phyloP scores from a whole-genome alignment of 805 yeast species.

The Suhomyces sp. region DNA sequence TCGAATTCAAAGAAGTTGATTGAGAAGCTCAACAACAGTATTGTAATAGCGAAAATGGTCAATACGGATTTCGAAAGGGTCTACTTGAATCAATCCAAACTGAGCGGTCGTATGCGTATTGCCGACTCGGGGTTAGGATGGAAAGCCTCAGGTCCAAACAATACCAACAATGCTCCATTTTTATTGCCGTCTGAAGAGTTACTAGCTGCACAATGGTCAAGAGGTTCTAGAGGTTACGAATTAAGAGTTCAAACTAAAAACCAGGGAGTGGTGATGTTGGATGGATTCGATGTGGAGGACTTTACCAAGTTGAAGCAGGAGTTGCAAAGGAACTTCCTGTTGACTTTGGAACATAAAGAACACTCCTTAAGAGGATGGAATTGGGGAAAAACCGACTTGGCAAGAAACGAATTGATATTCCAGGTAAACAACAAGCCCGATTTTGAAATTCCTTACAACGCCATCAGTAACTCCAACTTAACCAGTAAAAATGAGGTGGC shows the following conservation, averaged over 20 bases:
- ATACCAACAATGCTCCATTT: slow-evolving; percentile 62
- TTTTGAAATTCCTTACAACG: slow-evolving; percentile 84
- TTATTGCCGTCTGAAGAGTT: slow-evolving; percentile 85
- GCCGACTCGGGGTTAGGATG: slow-evolving; percentile 98
- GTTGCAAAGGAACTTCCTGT: slow-evolving; percentile 68
- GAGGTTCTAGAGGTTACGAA: slow-evolving; percentile 92
- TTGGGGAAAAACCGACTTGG: slow-evolving; percentile 95
- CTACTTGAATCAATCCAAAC: slow-evolving; percentile 80
- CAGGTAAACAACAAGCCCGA: slow-evolving; percentile 83
- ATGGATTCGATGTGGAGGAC: slow-evolving; percentile 88
- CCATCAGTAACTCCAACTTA: slow-evolving; percentile 79
- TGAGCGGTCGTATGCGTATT: slow-evolving; percentile 85
- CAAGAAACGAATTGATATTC: slow-evolving; percentile 86
- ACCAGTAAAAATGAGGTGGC: slow-evolving; percentile 94
- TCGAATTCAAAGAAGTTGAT: neutral
- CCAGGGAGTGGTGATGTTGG: slow-evolving; percentile 80
- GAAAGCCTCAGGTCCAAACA: slow-evolving; percentile 62
- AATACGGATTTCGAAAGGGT: slow-evolving; percentile 86
- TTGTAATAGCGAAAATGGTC: slow-evolving; percentile 25
- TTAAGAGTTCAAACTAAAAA: slow-evolving; percentile 84
- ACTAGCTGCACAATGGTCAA: slow-evolving; percentile 79
- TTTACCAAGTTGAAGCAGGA: slow-evolving; percentile 78
- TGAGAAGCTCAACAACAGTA: neutral
- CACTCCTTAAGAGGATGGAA: slow-evolving; percentile 98
- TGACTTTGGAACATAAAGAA: slow-evolving; percentile 76